Base-by-base conservation (phyloP, 169 alveolate genomes). In the Cryptosporidium meleagridis region DNA sequence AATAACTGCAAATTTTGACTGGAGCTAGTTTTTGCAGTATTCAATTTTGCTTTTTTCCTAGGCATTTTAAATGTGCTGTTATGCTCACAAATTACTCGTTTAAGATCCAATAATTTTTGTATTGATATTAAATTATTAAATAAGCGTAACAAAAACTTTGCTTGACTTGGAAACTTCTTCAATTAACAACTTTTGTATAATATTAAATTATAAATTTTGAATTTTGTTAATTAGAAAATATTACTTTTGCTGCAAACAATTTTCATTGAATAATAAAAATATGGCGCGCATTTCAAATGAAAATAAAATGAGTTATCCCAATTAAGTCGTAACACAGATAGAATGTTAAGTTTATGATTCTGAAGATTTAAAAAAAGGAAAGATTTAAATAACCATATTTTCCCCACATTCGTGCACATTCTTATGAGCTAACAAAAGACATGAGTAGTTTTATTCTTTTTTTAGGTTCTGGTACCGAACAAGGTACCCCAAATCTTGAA, bases 381-480 rank as follows among this genome's bases (percentile, higher is more conserved):
- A 48, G 55, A 48, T 48, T 48, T 16, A 48, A 48, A 48, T 5
- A 48, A 0, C 6, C 0, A 48, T 16, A 48, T 14, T 12, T 0
- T 48, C 21, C 23, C 23, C 55, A 48, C 55, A 41, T 12, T 1
- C 48, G 9, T 9, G 10, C 14, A 41, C 12, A 41, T 41, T 7
- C 48, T 8, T 2, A 41, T 8, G 0, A 41, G 1, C 14, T 16
- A 41, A 41, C 48, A 55, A n/a, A 14, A 59, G 55, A 18, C 5
- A 80, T 80, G 89, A 80, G 62, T 61, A 75, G 80, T 0, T 80
- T 51, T 23, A 62, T 80, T 35, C 75, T 80, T 31, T 80, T 80
- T 12, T 37, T 80, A 44, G 89, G 89, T 14, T 29, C 89, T 3
- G 89, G 89, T 12, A 35, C 89, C 12, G 62, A 26, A 16, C 48